Percentiles rank a stretch among this genome's conserved stretches.
These are phyloP conservation scores for Hordeum vulgare DNA, from an alignment of 176 grass and related monocot genomes.

Conservation along the genomic window MorexV3_pseudomolecules_assembly NC_058524.1:510384304-510384803, in stretches of 20 bases:
- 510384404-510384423: background rate
- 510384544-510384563: constrained; percentile 22
- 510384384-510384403: constrained; percentile 2
- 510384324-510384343: background rate
- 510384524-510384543: background rate
- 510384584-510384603: background rate
- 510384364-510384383: background rate
- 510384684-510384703: no score
- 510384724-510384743: no score
- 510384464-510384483: background rate
- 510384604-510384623: no score
- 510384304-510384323: background rate
- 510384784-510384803: no score
- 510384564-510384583: background rate
- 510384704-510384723: no score
- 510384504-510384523: background rate
- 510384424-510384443: background rate
- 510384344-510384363: background rate
- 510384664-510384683: no score
- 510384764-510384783: no score
- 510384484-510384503: constrained; percentile 22
- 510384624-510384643: no score
- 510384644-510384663: no score
- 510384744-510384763: no score
- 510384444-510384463: background rate